Conservation (phyloP, 345 rosid genomes). For the Sisymbrium irio region DNA sequence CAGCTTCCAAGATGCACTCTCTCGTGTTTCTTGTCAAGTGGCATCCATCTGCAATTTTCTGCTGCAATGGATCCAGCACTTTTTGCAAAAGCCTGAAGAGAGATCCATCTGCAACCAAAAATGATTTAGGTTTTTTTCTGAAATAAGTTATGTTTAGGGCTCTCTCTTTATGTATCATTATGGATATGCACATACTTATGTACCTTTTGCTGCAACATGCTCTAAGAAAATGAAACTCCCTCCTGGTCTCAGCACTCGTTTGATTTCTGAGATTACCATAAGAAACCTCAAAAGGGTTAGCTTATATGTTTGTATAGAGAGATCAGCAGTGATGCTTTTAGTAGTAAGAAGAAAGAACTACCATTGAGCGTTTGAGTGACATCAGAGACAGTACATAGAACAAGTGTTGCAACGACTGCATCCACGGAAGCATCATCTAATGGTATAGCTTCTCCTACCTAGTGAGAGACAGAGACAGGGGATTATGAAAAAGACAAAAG, state of each 20-base stretch:
- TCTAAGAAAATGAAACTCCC: slow-evolving; percentile 75
- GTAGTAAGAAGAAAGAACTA: slow-evolving; percentile 14
- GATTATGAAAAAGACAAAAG: neutral
- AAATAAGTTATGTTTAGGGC: neutral
- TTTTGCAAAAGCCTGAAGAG: slow-evolving; percentile 43
- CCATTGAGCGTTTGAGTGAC: slow-evolving; percentile 66
- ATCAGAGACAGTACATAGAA: slow-evolving; percentile 72
- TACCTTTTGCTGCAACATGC: slow-evolving; percentile 88
- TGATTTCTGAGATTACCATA: slow-evolving; percentile 49
- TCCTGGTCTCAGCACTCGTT: slow-evolving; percentile 77
- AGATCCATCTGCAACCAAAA: slow-evolving; percentile 28
- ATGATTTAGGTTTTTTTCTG: neutral
- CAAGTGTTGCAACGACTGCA: slow-evolving; percentile 80
- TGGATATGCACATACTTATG: neutral
- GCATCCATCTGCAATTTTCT: slow-evolving; percentile 65
- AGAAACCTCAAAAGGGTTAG: neutral
- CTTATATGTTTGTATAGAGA: neutral
- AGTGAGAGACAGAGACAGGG: slow-evolving; percentile 10
- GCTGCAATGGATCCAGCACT: slow-evolving; percentile 67
- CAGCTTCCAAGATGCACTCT: slow-evolving; percentile 54
- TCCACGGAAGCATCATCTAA: slow-evolving; percentile 63
- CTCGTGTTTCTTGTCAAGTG: slow-evolving; percentile 74
- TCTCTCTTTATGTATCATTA: neutral
- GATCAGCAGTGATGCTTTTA: neutral
- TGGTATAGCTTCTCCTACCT: slow-evolving; percentile 91